A percentile compares a stretch with the other conserved stretches of the same genome.
These are phyloP conservation scores for Boletus rubropictus DNA, from an alignment of 768 basidiomycete species.

Conservation along the genomic window DNA sequence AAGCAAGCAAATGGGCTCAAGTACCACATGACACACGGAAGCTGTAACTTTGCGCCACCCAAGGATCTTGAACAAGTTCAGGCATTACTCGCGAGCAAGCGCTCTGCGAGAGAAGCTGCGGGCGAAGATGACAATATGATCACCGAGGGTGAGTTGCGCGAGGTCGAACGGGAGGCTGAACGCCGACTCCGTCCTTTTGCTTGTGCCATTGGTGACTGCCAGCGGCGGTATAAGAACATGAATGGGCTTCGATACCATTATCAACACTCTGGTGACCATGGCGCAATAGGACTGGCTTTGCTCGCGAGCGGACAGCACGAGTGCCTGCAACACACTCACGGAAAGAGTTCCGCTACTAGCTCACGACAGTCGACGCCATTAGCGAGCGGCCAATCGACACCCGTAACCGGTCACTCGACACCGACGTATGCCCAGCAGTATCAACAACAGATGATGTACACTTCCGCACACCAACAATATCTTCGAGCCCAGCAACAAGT, in stretches of 20 bases:
- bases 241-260: conserved; percentile 96
- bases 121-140: conserved; percentile 41
- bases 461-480: conserved; percentile 35
- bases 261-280: conserved; percentile 94
- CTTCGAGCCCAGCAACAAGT: conserved; percentile 32
- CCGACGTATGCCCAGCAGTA: conserved; percentile 31
- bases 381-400: conserved; percentile 29
- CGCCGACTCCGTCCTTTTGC: conserved; percentile 77
- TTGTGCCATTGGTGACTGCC: conserved; percentile 82
- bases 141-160: conserved; percentile 58
- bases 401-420: conserved; percentile 26
- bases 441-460: conserved; percentile 34
- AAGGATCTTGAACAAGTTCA: conserved; percentile 78
- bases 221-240: conserved; percentile 96
- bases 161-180: conserved; percentile 82
- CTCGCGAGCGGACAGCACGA: conserved; percentile 72
- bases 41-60: conserved; percentile 88
- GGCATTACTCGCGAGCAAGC: conserved; percentile 54
- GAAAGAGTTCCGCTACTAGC: conserved; percentile 27
- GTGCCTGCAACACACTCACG: conserved; percentile 37
- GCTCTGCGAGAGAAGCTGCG: conserved; percentile 34
- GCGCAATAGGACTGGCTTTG: conserved; percentile 78
- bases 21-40: conserved; percentile 90
- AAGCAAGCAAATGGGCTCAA: conserved; percentile 95
- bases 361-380: conserved; percentile 31